A percentile compares a stretch with the other conserved stretches of the same genome.
Evolutionary conservation across 202 grass and related monocot genomes (phyloP).

Genomic region (Zizania palustris): DNA sequence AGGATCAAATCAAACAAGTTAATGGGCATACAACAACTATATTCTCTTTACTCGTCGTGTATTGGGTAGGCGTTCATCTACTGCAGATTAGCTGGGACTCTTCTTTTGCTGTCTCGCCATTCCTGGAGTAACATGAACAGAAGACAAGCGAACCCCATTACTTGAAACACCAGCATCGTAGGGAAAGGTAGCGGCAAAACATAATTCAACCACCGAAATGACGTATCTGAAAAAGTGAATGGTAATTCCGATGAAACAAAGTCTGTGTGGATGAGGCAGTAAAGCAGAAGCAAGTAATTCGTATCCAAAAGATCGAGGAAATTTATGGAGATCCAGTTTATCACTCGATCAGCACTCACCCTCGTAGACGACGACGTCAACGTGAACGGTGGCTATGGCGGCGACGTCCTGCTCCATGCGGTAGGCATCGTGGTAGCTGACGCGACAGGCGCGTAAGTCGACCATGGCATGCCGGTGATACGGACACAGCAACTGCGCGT

Average conservation of each 20-base stretch:
- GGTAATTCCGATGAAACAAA: neutral
- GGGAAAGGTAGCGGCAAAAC: neutral
- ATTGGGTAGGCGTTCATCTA: neutral
- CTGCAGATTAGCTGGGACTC: neutral
- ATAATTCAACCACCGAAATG: neutral
- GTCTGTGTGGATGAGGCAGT: neutral
- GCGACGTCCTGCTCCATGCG: slow-evolving; percentile 14
- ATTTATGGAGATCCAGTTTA: neutral
- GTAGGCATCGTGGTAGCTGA: slow-evolving; percentile 13
- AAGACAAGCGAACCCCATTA: neutral
- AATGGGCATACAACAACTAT: too few species aligned
- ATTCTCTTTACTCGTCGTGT: too few species aligned
- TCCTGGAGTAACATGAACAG: neutral
- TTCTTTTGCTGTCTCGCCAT: neutral
- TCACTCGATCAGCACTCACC: neutral
- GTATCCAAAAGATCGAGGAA: too few species aligned
- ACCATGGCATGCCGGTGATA: slow-evolving; percentile 33
- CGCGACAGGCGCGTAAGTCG: slow-evolving; percentile 8
- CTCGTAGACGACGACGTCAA: neutral
- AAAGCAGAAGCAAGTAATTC: too few species aligned
- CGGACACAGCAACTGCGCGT: slow-evolving; percentile 27
- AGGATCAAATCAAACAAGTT: too few species aligned
- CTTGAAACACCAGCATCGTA: neutral
- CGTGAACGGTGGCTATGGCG: neutral
- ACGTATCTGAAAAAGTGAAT: neutral